Base-by-base conservation (phyloP, 176 grass and related monocot genomes). In the Triticum turgidum region DNA sequence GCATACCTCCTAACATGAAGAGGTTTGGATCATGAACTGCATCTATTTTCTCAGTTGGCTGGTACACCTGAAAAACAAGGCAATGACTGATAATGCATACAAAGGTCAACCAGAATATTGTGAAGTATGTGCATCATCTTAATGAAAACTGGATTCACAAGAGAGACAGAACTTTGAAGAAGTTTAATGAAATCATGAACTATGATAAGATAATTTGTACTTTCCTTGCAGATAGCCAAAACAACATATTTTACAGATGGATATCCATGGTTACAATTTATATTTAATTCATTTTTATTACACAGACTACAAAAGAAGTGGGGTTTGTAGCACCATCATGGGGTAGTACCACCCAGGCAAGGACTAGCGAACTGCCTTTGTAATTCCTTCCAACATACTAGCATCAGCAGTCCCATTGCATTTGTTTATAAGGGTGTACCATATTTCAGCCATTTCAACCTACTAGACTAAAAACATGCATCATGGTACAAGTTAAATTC, bases 1-100 rank as follows among this genome's bases (percentile, higher is more conserved):
- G 18, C 49, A 58, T 69, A 94, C 92, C 92, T 94, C 92, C 83
- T 94, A 65, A 82, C 83, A 83, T 30, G 75, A 44, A 94, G 29
- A 38, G 89, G 87, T 73, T 38, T 12, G 42, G 42, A 45, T 89
- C 92, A 69, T 44, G 80, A 79, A 94, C 65, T 79, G 85, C 82
- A 76, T 89, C 89, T 79, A 91, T 89, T 44, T 76, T 87, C 44
- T 94, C 89, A 39, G 22, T 15, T 65, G 84, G 78, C 68, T 81
- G 67, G 73, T 89, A 91, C 8, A 94, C 88, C 92, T 94, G 59
- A 49, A 65, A 89, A 78, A 73, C 4, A 32, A 79, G 71, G 42
- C 30, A 87, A 13, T 49, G 35, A 67, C 80, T 35, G n/a, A 81
- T 77, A 27, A 63, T 44, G n/a, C 65, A 77, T n/a, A 67, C 81